Percentiles rank a stretch among this genome's conserved stretches.
phyloP scores from a whole-genome alignment of 1,139 yeast genomes.

The Geotrichum phurueaensis region DNA sequence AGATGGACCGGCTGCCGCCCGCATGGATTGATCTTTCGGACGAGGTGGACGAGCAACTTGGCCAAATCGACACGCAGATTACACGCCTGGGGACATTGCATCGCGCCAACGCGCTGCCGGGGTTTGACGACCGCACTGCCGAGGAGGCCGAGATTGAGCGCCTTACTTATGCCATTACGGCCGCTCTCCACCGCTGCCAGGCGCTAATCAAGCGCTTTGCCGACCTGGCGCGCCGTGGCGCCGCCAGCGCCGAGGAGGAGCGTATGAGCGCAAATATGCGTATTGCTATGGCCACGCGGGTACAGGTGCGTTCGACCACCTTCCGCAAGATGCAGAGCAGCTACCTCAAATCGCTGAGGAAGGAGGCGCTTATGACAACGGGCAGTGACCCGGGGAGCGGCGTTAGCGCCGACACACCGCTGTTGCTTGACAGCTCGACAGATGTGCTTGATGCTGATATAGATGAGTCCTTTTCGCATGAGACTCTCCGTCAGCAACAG shows the following conservation, averaged over 20 bases:
- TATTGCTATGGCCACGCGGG: slow-evolving; percentile 75
- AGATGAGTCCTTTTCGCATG: slow-evolving; percentile 38
- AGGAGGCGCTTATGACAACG: slow-evolving; percentile 29
- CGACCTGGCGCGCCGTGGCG: slow-evolving; percentile 37
- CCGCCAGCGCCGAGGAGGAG: slow-evolving; percentile 43
- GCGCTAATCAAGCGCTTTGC: slow-evolving; percentile 66
- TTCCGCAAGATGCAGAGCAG: slow-evolving; percentile 85
- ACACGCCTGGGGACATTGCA: slow-evolving; percentile 61
- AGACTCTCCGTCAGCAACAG: slow-evolving; percentile 40
- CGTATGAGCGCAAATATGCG: slow-evolving; percentile 73
- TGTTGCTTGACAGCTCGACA: slow-evolving; percentile 23
- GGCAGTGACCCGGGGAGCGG: slow-evolving; percentile 3
- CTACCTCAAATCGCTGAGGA: slow-evolving; percentile 57
- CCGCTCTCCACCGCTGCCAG: slow-evolving; percentile 68
- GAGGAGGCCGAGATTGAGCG: slow-evolving; percentile 74
- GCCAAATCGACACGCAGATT: slow-evolving; percentile 45
- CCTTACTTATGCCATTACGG: slow-evolving; percentile 68
- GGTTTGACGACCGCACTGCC: slow-evolving; percentile 67
- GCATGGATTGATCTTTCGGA: slow-evolving; percentile 66
- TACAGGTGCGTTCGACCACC: slow-evolving; percentile 68
- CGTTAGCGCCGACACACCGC: slow-evolving; percentile 31
- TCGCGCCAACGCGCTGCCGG: slow-evolving; percentile 78
- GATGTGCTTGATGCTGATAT: slow-evolving; percentile 33
- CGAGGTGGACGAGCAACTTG: slow-evolving; percentile 61
- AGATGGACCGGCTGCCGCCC: slow-evolving; percentile 57